Evolutionary conservation across 2,329 filamentous ascomycete genomes (phyloP).

Genomic region (Pestalotiopsis sp.): DNA sequence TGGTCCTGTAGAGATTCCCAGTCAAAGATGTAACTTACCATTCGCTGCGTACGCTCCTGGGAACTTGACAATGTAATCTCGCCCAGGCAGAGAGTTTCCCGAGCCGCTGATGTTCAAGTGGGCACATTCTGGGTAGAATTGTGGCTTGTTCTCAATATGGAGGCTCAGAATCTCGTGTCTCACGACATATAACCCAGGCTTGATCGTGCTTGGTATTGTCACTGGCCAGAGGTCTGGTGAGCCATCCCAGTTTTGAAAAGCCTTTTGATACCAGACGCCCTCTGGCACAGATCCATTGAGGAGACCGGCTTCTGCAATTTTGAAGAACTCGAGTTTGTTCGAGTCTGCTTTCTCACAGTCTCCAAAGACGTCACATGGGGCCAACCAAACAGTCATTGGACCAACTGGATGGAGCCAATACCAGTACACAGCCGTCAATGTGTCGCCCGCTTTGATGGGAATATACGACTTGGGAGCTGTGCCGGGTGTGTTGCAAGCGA

Average conservation of each 20-base stretch:
- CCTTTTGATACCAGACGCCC: conserved; percentile 42
- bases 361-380: conserved; percentile 28
- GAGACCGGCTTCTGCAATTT: conserved; percentile 42
- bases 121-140: conserved; percentile 45
- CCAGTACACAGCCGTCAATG: conserved; percentile 43
- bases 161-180: conserved; percentile 56
- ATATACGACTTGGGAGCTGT: conserved; percentile 38
- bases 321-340: conserved; percentile 38
- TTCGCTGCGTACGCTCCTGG: conserved; percentile 38
- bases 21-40: conserved; percentile 28
- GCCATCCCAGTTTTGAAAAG: conserved; percentile 42
- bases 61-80: conserved; percentile 35
- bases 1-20: too few species aligned
- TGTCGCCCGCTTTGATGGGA: conserved; percentile 37
- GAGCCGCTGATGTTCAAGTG: conserved; percentile 38
- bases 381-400: conserved; percentile 43
- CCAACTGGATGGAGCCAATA: conserved; percentile 45
- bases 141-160: conserved; percentile 50
- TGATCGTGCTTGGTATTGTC: conserved; percentile 47
- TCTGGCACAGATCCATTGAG: conserved; percentile 35
- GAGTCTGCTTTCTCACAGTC: conserved; percentile 33
- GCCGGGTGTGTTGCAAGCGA: conserved; percentile 42
- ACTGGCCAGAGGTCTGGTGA: conserved; percentile 44
- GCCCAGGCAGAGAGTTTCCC: conserved; percentile 29
- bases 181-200: conserved; percentile 52